Base-by-base conservation (phyloP, 148 eudicot genomes). In the Rhododendron ferrugineum region DNA sequence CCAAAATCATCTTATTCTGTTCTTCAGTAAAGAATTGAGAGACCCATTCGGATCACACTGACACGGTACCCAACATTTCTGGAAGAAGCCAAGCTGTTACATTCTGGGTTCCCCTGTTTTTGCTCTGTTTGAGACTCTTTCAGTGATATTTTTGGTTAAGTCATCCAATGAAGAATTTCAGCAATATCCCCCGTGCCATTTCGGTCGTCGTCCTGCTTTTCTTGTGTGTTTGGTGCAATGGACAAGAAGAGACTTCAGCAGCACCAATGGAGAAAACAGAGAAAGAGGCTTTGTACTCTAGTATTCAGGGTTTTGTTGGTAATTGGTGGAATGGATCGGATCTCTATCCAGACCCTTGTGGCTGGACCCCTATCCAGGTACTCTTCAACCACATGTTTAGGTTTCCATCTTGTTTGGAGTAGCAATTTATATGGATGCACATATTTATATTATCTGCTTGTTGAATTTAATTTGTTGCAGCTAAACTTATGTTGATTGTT, bases 311-410 rank as follows among this genome's bases (percentile, higher is more conserved):
- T 32, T 94, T 95, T 91, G 93, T 95, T 81, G 98, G 98, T 32
- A 87, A 91, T 72, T 87, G 80, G 88, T 95, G 98, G 98, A 95
- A 94, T 90, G 98, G 98, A 10, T 92, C 98, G 44, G 92, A 93
- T 89, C 97, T 95, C 73, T 95, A 89, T 87, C 98, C 98, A 56
- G 97, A 95, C 84, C 98, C 98, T 78, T 95, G 98, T 91, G 98
- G 98, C 6, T 95, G 98, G 98, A 94, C 98, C 74, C 97, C 97
- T 3, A 95, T 95, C 47, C 94, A 94, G 98, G 98, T 95, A 90
- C 15, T 0, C 64, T 37, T 78, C 30, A 37, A 3, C 47, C 36
- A 6, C 56, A 62, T 64, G 8, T 62, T 28, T 64, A 15, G 37
- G 15, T 68, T 68, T 68, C 74, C 74, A 10, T 68, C 36, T 28